Percentiles rank a stretch among this genome's conserved stretches.
phyloP scores from a whole-genome alignment of 441 rosid genomes.

The Kokia cookei region DNA sequence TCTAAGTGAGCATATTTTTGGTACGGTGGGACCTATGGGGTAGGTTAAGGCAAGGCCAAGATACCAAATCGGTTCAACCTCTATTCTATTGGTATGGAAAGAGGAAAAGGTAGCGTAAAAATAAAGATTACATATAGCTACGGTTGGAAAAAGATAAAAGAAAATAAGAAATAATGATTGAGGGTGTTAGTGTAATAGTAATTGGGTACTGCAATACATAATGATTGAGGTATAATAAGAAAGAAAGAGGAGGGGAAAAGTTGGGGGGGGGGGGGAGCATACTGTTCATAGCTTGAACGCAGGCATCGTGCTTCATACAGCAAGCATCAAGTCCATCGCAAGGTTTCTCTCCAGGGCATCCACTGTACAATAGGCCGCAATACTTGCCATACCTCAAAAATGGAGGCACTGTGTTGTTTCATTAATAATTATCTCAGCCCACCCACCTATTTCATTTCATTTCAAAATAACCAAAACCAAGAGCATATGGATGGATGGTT shows the following conservation, averaged over 20 bases:
- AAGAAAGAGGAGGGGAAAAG: not conserved
- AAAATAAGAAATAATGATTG: not conserved
- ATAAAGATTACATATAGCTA: not conserved
- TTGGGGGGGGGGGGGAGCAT: not conserved
- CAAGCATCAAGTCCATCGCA: slow-evolving; percentile 88
- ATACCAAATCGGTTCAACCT: no score
- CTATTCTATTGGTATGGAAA: no score
- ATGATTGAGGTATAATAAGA: not conserved
- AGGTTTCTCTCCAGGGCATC: slow-evolving; percentile 79
- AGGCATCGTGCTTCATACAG: slow-evolving; percentile 85
- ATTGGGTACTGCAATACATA: no score
- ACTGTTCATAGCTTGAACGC: slow-evolving; percentile 74
- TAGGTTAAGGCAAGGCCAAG: no score
- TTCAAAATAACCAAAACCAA: no score
- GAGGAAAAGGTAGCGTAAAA: no score
- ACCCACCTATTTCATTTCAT: not conserved
- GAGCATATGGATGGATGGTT: not conserved
- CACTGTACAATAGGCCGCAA: slow-evolving; percentile 72
- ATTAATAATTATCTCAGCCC: not conserved
- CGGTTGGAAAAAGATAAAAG: not conserved
- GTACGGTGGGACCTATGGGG: no score
- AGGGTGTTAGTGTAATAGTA: not conserved
- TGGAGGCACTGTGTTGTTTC: slow-evolving; percentile 50
- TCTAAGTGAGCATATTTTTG: no score
- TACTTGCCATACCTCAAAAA: slow-evolving; percentile 85